A percentile compares a stretch with the other conserved stretches of the same genome.
Conservation (phyloP, 768 basidiomycete species). For the Russula sp. region DNA sequence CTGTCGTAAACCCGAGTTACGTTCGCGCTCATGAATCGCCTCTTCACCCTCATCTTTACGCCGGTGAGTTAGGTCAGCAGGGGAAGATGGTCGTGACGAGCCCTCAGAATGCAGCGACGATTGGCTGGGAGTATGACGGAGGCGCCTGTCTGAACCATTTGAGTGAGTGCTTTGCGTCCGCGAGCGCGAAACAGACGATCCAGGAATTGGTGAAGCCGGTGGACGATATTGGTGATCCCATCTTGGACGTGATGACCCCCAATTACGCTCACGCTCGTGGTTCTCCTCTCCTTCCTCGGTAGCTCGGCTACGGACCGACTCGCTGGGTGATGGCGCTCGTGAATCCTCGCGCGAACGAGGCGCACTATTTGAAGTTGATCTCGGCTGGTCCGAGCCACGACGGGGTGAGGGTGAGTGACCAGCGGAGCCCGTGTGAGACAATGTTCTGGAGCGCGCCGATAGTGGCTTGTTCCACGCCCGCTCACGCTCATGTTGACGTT, state of each 20-base stretch:
- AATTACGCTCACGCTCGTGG: constrained; percentile 5
- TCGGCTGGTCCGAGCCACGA: constrained; percentile 11
- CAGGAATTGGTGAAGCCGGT: constrained; percentile 11
- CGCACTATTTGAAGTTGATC: constrained; percentile 13
- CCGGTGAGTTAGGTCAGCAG: constrained; percentile 23
- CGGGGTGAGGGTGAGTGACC: constrained; percentile 42
- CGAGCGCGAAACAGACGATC: constrained; percentile 6
- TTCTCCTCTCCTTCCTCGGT: constrained; percentile 14
- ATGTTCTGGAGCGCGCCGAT: constrained; percentile 39
- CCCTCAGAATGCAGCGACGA: constrained; percentile 28
- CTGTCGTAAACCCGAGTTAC: constrained; percentile 69
- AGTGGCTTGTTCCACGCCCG: constrained; percentile 49
- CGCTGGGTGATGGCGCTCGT: constrained; percentile 22
- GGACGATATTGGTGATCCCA: constrained; percentile 8
- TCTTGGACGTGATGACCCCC: constrained; percentile 3
- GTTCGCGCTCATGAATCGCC: constrained; percentile 52
- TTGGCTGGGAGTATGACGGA: constrained; percentile 20
- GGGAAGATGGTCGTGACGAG: constrained; percentile 19
- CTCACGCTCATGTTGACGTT: constrained; percentile 44
- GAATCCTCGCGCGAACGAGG: constrained; percentile 22
- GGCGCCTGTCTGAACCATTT: constrained; percentile 30
- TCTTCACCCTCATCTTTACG: constrained; percentile 37
- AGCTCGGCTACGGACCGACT: constrained; percentile 19
- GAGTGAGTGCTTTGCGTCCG: constrained; percentile 4
- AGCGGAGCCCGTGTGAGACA: constrained; percentile 34